Evolutionary conservation across 495 filamentous ascomycete genomes (phyloP), one percentile per base, ranked within the genome.

Genomic region (Penicillium alfredii): DNA sequence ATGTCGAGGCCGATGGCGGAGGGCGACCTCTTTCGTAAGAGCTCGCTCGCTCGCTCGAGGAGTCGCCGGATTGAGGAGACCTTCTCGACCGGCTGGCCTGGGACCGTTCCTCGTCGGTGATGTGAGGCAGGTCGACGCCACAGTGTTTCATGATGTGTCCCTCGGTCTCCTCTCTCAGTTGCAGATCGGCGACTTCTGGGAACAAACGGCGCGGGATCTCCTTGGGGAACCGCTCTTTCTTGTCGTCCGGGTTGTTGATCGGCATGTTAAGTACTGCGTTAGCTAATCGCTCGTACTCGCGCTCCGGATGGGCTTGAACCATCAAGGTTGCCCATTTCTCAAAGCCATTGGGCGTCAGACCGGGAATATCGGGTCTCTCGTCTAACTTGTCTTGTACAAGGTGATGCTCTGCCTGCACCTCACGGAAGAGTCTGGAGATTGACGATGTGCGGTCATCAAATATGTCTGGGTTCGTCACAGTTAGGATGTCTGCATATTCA

Each of bases 271-370:
- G 51, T 2, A 89, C 76, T 7, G 88, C 77, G 40, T 79, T 85
- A 27, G 80, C 74, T 0, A 97, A 63, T 4, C 90, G 76, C 28
- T 75, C 69, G 41, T 78, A 80, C 60, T 97, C 90, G 29, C 77
- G 73, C 22, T 86, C 77, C 2, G 90, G 89, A 46, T 87, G 72
- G 9, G 85, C 82, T 47, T 78, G 76, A 31, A 94, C 82, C 60
- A 83, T 69, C 13, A 77, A 61, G 0, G 84, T 87, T 56, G 83
- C 77, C 79, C 84, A 94, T 35, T 63, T 63, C 40, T 82, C 72
- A 55, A 94, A 97, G 3, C 90, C 90, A 18, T 68, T 49, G 2
- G 85, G 82, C 1, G 89, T 94, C 10, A 96, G 67, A 9, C 74
- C 82, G 2, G 89, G 89, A 20, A 87, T 72, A 28, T 73, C 73